Percentiles rank a stretch among this genome's conserved stretches.
phyloP scores from a whole-genome alignment of 805 yeast genomes.

The Candida corydali region DNA sequence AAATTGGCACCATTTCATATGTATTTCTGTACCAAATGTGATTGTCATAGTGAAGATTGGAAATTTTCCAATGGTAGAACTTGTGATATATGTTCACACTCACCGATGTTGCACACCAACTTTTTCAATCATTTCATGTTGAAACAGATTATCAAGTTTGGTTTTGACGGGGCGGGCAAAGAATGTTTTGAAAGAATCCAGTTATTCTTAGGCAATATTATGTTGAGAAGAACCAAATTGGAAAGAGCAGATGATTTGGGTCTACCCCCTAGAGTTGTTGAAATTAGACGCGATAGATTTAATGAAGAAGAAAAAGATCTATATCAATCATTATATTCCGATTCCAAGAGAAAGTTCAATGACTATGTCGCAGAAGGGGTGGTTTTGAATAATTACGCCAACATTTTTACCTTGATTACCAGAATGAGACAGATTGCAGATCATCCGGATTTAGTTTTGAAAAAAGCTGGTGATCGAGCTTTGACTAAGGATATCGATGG shows the following conservation, averaged over 20 bases:
- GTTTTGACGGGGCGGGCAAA: conserved; percentile 76
- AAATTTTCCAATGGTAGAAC: conserved; percentile 73
- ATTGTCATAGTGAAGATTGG: conserved; percentile 82
- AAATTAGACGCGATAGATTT: conserved; percentile 79
- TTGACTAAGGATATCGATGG: conserved; percentile 42
- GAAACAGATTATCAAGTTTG: conserved; percentile 86
- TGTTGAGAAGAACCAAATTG: conserved; percentile 91
- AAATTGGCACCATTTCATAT: conserved; percentile 80
- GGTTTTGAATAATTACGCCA: conserved; percentile 93
- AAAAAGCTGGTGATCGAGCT: conserved; percentile 49
- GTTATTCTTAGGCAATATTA: conserved; percentile 66
- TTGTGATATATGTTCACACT: conserved; percentile 85
- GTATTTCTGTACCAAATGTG: conserved; percentile 92
- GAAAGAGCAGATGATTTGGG: conserved; percentile 98
- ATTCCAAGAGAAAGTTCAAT: conserved; percentile 81
- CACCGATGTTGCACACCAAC: conserved; percentile 92
- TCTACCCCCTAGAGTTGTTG: conserved; percentile 92
- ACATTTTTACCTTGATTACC: conserved; percentile 91
- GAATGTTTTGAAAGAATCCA: conserved; percentile 77
- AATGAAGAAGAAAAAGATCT: conserved; percentile 94
- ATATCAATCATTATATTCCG: conserved; percentile 82
- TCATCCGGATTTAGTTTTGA: conserved; percentile 92
- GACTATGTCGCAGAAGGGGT: conserved; percentile 96
- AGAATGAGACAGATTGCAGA: conserved; percentile 98
- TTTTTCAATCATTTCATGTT: conserved; percentile 94